Evolutionary conservation across 2,329 filamentous ascomycete species (phyloP).

Genomic region (Microdochium bolleyi): DNA sequence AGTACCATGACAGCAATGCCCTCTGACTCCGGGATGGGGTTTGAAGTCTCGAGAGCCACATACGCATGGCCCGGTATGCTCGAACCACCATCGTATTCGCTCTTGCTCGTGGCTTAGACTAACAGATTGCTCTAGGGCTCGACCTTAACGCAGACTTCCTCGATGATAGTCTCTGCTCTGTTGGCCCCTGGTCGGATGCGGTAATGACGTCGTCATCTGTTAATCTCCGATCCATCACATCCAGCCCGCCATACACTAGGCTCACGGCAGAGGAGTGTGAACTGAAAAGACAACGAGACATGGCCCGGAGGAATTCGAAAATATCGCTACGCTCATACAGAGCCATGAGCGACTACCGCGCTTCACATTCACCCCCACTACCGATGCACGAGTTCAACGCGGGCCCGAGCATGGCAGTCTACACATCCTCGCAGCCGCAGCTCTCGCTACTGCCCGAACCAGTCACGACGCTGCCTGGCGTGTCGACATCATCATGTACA

Average conservation of each 20-base stretch:
- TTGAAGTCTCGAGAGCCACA: conserved; percentile 38
- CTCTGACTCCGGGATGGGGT: conserved; percentile 42
- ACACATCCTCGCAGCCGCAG: conserved; percentile 40
- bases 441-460: conserved; percentile 45
- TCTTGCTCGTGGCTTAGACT: not conserved
- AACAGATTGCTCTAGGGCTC: conserved; percentile 11
- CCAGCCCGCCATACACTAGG: conserved; percentile 46
- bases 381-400: conserved; percentile 33
- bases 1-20: conserved; percentile 37
- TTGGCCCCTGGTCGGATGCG: conserved; percentile 37
- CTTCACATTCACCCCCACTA: conserved; percentile 30
- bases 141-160: conserved; percentile 30
- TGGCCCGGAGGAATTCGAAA: conserved; percentile 50
- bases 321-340: conserved; percentile 40
- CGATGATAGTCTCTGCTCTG: conserved; percentile 35
- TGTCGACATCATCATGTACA: conserved; percentile 32
- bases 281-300: conserved; percentile 52
- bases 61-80: conserved; percentile 42
- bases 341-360: conserved; percentile 34
- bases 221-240: conserved; percentile 43
- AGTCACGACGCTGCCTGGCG: conserved; percentile 29
- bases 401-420: conserved; percentile 36
- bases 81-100: conserved; percentile 7
- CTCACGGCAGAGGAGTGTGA: conserved; percentile 54
- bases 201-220: conserved; percentile 41